phyloP scores from a whole-genome alignment of 352 stramenopile species.

The Phytophthora sp. region DNA sequence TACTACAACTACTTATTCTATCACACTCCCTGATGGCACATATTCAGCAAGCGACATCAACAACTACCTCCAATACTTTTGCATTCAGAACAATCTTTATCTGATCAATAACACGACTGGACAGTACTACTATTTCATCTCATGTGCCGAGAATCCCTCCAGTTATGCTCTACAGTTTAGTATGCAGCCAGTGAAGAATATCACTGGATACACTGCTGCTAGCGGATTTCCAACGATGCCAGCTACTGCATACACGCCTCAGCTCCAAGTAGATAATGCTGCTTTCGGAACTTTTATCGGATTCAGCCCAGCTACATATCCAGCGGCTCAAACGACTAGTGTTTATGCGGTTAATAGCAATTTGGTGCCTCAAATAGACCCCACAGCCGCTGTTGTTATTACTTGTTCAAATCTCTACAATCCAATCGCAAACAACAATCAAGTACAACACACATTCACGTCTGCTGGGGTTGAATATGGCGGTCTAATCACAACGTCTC shows the following conservation, averaged over 20 bases:
- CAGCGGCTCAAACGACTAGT: background rate
- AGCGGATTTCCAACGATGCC: too few species aligned
- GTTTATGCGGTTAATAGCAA: conserved; percentile 24
- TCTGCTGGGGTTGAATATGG: conserved; percentile 19
- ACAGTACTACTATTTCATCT: too few species aligned
- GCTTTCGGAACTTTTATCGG: conserved; percentile 16
- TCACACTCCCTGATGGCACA: too few species aligned
- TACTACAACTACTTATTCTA: too few species aligned
- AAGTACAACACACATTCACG: conserved; percentile 24
- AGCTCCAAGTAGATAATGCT: background rate
- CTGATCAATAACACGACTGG: too few species aligned
- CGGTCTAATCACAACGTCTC: background rate
- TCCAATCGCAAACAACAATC: conserved; percentile 28
- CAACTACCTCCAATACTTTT: background rate
- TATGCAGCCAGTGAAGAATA: too few species aligned
- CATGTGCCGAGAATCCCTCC: too few species aligned
- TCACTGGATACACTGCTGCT: too few species aligned
- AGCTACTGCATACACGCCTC: too few species aligned
- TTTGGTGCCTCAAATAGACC: conserved; percentile 20
- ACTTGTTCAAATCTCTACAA: conserved; percentile 24
- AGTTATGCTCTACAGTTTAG: too few species aligned
- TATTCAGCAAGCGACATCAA: too few species aligned
- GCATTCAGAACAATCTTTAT: background rate
- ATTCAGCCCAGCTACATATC: conserved; percentile 6
- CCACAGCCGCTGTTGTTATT: conserved; percentile 3